These are phyloP conservation scores for Litchi chinensis DNA, from an alignment of 345 rosid genomes.

Conservation along the genomic window DNA sequence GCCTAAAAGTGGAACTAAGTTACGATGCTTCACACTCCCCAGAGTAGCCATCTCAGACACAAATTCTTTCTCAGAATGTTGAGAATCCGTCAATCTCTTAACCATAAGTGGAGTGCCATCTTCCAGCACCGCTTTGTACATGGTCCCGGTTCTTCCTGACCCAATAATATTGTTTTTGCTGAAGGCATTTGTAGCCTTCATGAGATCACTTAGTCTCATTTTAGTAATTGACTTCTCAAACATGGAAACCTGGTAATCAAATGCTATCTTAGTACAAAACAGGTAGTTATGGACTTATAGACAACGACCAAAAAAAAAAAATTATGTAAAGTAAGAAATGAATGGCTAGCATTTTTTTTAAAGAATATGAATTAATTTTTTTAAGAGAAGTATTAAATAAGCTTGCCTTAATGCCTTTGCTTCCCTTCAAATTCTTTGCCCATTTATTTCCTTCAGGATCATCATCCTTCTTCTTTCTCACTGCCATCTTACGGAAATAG, in stretches of 20 bases:
- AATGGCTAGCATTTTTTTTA: slow-evolving; percentile 11
- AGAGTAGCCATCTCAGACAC: slow-evolving; percentile 78
- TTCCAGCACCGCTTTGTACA: slow-evolving; percentile 78
- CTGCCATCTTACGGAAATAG: slow-evolving; percentile 53
- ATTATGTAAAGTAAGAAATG: slow-evolving; percentile 11
- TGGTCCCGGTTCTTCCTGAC: slow-evolving; percentile 81
- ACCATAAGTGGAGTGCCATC: slow-evolving; percentile 79
- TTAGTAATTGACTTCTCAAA: slow-evolving; percentile 76
- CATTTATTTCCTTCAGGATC: slow-evolving; percentile 96
- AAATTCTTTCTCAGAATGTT: slow-evolving; percentile 81
- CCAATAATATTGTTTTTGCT: slow-evolving; percentile 78
- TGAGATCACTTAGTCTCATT: slow-evolving; percentile 81
- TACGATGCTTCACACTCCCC: slow-evolving; percentile 79
- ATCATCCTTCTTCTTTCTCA: slow-evolving; percentile 68
- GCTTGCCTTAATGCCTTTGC: slow-evolving; percentile 72
- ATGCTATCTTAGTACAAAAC: slow-evolving; percentile 16
- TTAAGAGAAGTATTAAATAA: slow-evolving; percentile 14
- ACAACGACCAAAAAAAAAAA: background rate
- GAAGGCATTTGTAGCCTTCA: slow-evolving; percentile 86
- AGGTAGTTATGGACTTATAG: slow-evolving; percentile 4
- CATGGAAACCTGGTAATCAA: slow-evolving; percentile 71
- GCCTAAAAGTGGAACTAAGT: slow-evolving; percentile 89
- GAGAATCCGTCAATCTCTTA: slow-evolving; percentile 91
- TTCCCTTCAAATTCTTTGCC: slow-evolving; percentile 73
- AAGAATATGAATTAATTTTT: slow-evolving; percentile 1